Conservation (phyloP, 2,329 filamentous ascomycete species). For the Diaporthe sp. region DNA sequence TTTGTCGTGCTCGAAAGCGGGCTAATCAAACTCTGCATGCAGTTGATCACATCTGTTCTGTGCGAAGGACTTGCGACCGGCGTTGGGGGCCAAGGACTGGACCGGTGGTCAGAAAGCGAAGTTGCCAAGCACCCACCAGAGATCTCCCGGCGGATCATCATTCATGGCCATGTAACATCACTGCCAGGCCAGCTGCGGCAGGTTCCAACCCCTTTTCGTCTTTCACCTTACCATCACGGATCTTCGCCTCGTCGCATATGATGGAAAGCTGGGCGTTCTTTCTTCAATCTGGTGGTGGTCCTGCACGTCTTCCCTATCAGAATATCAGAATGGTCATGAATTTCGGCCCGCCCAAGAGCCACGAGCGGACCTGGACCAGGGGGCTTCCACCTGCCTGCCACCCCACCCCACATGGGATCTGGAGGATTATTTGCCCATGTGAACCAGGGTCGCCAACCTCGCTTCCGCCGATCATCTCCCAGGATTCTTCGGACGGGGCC, state of each 20-base stretch:
- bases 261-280: not conserved
- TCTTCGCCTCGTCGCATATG: not conserved
- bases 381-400: slow-evolving; percentile 11
- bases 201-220: slow-evolving; percentile 20
- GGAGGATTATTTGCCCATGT: slow-evolving; percentile 29
- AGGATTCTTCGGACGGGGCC: slow-evolving; percentile 21
- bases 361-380: not conserved
- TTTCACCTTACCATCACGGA: no score
- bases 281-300: not conserved
- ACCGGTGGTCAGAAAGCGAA: slow-evolving; percentile 24
- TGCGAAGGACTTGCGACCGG: slow-evolving; percentile 5
- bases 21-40: slow-evolving; percentile 28
- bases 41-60: slow-evolving; percentile 29
- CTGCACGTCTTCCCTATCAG: not conserved
- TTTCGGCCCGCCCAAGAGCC: slow-evolving; percentile 7
- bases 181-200: slow-evolving; percentile 1
- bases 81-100: slow-evolving; percentile 27
- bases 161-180: slow-evolving; percentile 20
- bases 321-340: not conserved
- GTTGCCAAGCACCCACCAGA: slow-evolving; percentile 31
- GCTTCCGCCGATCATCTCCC: slow-evolving; percentile 35
- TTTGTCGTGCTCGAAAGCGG: not conserved
- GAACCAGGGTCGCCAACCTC: slow-evolving; percentile 34
- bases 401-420: slow-evolving; percentile 29
- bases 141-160: slow-evolving; percentile 34